Evolutionary conservation across 306 rosid genomes (phyloP), one percentile per base, ranked within the genome.

Genomic region (Sphenostylis stenocarpa): DNA sequence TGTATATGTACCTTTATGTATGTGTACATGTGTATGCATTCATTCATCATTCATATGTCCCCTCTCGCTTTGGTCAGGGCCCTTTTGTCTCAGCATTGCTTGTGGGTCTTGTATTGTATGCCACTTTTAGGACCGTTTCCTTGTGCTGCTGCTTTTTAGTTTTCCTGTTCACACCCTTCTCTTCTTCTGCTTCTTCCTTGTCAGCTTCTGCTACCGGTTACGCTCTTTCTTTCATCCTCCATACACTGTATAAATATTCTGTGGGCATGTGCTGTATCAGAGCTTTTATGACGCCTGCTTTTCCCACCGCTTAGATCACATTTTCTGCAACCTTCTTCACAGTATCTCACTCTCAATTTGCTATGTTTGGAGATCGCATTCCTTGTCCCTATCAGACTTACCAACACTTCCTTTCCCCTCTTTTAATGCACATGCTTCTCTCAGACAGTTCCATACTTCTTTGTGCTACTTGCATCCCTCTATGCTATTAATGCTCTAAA

Each of bases 121-220:
- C 74, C 43, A 47, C 60, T n/a, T 69, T 69, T 47, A 47, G 74
- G n/a, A 69, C 74, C 44, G 26, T 57, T 69, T 45, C 19, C 19
- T 55, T 52, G 8, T 23, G 13, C 34, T 19, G 10, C 39, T 19
- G 68, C 38, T 49, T 51, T 49, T 74, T 58, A 67, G 19, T 60
- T 53, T 53, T 23, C 29, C 85, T 76, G 16, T 33, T 73, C 67
- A 33, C 5, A 4, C 43, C 6, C 2, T 13, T 2, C 16, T 55
- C 36, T 12, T 61, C 14, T 45, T 56, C 52, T 72, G 34, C 75
- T 66, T 19, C 77, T 39, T 8, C 47, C 43, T 82, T 72, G 72
- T 77, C 82, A 72, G 58, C 67, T 83, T 58, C 73, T 83, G 86
- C 41, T 81, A 21, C 43, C 15, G 10, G 7, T 52, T 72, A 55